These are phyloP conservation scores for Monotropa hypopitys DNA, from an alignment of 179 eudicot species.

Conservation along the genomic window DNA sequence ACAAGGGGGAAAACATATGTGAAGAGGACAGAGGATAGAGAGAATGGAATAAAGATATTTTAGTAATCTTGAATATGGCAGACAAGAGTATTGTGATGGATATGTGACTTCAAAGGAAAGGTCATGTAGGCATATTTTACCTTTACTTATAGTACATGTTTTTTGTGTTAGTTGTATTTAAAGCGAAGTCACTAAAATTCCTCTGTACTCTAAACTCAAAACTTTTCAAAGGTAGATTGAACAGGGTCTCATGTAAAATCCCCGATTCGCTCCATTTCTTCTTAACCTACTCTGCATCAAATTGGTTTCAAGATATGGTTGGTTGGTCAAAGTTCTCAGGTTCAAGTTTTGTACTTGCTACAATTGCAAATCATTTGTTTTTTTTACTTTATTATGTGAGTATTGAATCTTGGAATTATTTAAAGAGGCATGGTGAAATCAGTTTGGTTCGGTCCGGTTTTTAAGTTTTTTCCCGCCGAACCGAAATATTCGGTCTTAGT, in stretches of 20 bases:
- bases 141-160: not conserved
- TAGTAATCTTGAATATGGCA: no score
- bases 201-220: not conserved
- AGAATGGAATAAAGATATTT: no score
- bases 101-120: not conserved
- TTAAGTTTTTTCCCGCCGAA: no score
- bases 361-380: not conserved
- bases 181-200: not conserved
- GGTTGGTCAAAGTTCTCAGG: not conserved
- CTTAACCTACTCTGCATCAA: not conserved
- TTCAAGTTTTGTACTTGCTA: not conserved
- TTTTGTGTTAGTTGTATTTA: not conserved
- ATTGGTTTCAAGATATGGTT: not conserved
- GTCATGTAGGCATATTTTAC: not conserved
- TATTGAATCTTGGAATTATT: not conserved
- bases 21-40: not conserved
- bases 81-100: not conserved
- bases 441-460: no score
- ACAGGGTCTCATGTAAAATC: not conserved
- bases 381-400: not conserved
- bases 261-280: not conserved
- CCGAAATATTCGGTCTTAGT: no score
- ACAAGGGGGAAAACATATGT: not conserved
- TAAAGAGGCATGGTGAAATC: no score
- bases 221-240: not conserved